Evolutionary conservation across 1,284 basidiomycete species (phyloP), one percentile per base, ranked within the genome.

Genomic region (Ganoderma sp.): DNA sequence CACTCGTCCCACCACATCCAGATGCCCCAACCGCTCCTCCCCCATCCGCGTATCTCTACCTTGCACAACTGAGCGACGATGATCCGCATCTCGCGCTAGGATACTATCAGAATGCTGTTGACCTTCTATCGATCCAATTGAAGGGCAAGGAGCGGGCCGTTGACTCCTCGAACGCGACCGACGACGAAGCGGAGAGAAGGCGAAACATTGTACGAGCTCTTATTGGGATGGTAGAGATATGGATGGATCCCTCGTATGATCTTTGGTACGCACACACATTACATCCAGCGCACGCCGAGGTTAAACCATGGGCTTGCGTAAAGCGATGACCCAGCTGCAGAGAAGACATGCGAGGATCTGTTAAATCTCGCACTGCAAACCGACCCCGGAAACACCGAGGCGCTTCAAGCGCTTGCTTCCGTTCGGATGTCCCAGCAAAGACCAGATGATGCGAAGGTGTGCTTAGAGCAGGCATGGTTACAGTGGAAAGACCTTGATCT

Each of bases 211-310:
- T 95, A 7, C 84, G 91, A n/a, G 94, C 95, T 1, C 83, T 97
- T 34, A 88, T 97, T 25, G 93, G 93, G 19, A 97, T 97, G 88
- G 93, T 97, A 19, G 96, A 98, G 79, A 92, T 98, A 39, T 98
- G 96, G 93, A 96, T 98, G 91, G 94, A 96, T 75, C 91, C 91
- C 34, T 85, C 85, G 2, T 90, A 91, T 73, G 95, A 97, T 82
- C 83, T 98, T 59, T 98, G 96, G 96, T 94, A 75, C 67, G 89
- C 82, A 2, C 45, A 7, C 41, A 15, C 37, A 3, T 8, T 25
- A 3, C 42, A 19, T 42, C 25, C 9, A n/a, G 3, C 39, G 19
- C 32, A 10, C 19, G 28, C 28, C 14, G 25, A 42, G 15, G 17
- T 43, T 34, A 48, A 64, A 22, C 60, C 32, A 41, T 59, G 25